Evolutionary conservation across 1,284 basidiomycete genomes (phyloP).

Genomic region (Xerocomus nothofagi): DNA sequence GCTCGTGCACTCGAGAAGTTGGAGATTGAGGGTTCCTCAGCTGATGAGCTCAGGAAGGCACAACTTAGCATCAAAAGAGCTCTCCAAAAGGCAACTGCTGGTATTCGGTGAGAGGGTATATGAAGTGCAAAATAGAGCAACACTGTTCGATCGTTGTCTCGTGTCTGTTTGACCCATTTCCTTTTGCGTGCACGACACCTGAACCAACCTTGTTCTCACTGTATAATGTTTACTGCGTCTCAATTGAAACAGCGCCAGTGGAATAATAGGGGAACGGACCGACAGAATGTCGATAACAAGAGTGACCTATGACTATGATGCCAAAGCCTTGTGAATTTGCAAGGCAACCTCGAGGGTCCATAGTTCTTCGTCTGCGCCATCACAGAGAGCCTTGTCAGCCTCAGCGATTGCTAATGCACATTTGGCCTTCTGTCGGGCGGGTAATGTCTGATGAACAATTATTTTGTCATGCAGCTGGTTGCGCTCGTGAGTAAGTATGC

Average conservation of each 20-base stretch:
- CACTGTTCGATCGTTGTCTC: constrained; percentile 9
- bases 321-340: constrained; percentile 67
- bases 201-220: constrained; percentile 13
- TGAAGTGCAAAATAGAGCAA: constrained; percentile 19
- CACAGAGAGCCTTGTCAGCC: constrained; percentile 94
- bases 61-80: constrained; percentile 92
- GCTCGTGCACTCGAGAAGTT: constrained; percentile 95
- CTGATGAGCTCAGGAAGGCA: constrained; percentile 92
- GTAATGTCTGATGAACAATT: constrained; percentile 78
- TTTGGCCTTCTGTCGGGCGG: constrained; percentile 78
- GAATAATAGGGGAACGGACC: background rate
- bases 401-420: constrained; percentile 89
- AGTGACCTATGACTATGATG: constrained; percentile 16
- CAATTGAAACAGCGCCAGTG: background rate
- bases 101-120: constrained; percentile 60
- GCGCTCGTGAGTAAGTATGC: constrained; percentile 9
- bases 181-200: constrained; percentile 13
- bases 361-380: constrained; percentile 98
- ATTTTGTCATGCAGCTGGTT: constrained; percentile 88
- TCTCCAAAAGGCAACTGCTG: constrained; percentile 92
- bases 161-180: constrained; percentile 9
- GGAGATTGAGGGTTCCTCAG: constrained; percentile 90
- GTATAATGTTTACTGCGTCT: background rate
- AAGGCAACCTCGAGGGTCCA: constrained; percentile 90
- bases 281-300: background rate